A percentile compares a stretch with the other conserved stretches of the same genome.
Conservation (phyloP, 2,329 filamentous ascomycete genomes). For the Alternaria dauci region DNA sequence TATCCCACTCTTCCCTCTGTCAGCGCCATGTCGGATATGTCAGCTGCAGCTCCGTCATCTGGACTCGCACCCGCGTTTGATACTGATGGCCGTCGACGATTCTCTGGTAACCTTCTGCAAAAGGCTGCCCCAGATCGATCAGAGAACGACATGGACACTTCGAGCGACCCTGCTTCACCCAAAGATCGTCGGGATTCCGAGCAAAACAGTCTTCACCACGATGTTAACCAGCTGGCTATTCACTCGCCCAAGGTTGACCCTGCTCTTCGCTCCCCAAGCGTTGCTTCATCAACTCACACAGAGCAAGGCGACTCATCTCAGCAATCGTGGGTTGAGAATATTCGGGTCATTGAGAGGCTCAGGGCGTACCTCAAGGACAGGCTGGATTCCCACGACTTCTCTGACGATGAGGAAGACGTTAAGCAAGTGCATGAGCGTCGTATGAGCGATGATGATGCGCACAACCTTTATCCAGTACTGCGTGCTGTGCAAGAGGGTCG, state of each 20-base stretch:
- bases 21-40: conserved; percentile 68
- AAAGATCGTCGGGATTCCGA: conserved; percentile 47
- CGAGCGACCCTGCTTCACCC: conserved; percentile 46
- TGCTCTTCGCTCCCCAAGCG: conserved; percentile 50
- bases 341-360: conserved; percentile 69
- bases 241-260: conserved; percentile 53
- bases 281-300: conserved; percentile 46
- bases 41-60: conserved; percentile 70
- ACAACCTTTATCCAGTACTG: conserved; percentile 53
- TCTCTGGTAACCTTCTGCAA: conserved; percentile 68
- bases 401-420: conserved; percentile 46
- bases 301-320: conserved; percentile 52
- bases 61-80: conserved; percentile 73
- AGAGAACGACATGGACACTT: conserved; percentile 52
- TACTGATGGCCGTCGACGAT: conserved; percentile 66
- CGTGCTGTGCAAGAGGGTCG: conserved; percentile 51
- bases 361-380: conserved; percentile 65
- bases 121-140: conserved; percentile 50
- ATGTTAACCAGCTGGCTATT: conserved; percentile 50
- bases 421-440: conserved; percentile 37
- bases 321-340: conserved; percentile 69
- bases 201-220: conserved; percentile 49
- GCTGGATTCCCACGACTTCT: conserved; percentile 61
- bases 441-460: conserved; percentile 51
- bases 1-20: conserved; percentile 80